Evolutionary conservation across 192 early-diverging fungal genomes (phyloP), one percentile per base, ranked within the genome.

Genomic region (Backusella mclennaniae): DNA sequence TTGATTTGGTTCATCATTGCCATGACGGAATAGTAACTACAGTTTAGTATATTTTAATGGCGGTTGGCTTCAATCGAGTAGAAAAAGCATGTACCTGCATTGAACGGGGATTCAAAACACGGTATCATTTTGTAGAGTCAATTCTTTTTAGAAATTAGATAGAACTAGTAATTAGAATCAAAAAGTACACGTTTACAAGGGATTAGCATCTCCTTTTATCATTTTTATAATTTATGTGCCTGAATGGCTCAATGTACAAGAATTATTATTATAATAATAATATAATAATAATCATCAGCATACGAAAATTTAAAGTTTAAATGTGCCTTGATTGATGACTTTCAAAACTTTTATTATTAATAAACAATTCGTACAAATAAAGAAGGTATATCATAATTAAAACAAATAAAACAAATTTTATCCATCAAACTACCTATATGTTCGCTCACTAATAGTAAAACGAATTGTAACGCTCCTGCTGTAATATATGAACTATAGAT

Each of bases 241-340:
- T 63, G 56, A 63, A 63, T 63, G 23, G 56, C 56, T 49, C 46
- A 21, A 49, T 49, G 19, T 49, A 19, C 6, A n/a, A 49, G 6
- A n/a, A 49, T 49, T 6, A 6, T 49, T 0, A 49, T n/a, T 1
- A 49, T 49, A 7, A 49, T 49, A 19, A 49, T 12, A 33, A 0
- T 3, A 33, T 33, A 33, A 33, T 33, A 33, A 33, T 33, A 33
- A 33, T 33, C 14, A 53, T 21, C n/a, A 21, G 8, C 26, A 29
- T 12, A 63, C 19, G 1, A 63, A 4, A 63, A 63, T 5, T 63
- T 63, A 63, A 63, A 63, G 56, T 29, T 63, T 63, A 63, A 63
- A 63, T 63, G 56, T 63, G 26, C 21, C 26, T 29, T 63, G 56
- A 63, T 63, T 63, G 56, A 63, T 63, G 56, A 26, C 56, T 63